Evolutionary conservation across 352 stramenopile genomes (phyloP), one percentile per base, ranked within the genome.

Genomic region (Pythium rhizo-oryzae): DNA sequence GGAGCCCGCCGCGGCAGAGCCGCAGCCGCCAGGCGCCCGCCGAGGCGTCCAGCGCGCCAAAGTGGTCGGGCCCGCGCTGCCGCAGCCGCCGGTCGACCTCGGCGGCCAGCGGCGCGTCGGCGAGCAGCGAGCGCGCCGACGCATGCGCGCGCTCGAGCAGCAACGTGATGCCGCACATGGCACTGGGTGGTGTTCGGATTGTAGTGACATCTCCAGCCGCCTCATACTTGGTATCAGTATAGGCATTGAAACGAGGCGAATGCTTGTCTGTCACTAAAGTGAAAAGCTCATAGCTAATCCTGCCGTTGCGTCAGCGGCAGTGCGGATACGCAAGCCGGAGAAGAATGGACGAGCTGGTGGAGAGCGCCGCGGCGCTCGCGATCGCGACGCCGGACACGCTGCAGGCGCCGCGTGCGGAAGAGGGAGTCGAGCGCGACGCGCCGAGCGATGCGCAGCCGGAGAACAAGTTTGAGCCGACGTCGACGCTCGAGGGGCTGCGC

Each of bases 1-100:
- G 89, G 60, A 99, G 75, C 56, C 98, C 94, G 8, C 90, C 89
- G 54, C 84, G 86, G 59, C 89, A 74, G 54, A 98, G 71, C 58
- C 77, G 74, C 54, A 97, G 50, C 19, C 23, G 24, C 70, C 74
- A 80, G 15, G 52, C 16, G 39, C 13, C 28, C 30, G 60, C 47
- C 37, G 35, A 16, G 43, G 21, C 49, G 30, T 72, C 53, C 30
- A 71, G 21, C n/a, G 16, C 28, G 9, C 43, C 61, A 43, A 72
- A 57, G 23, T 79, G 66, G 65, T 83, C 68, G 4, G 76, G 76
- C 11, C 76, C 76, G n/a, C 76, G 73, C 12, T 69, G 63, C 7
- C n/a, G 30, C 6, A 83, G 56, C 8, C 66, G 65, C 8, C 24
- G 39, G 16, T 57, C 33, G 28, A 79, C 52, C 4, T 71, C 59